Percentiles rank a stretch among this genome's conserved stretches.
Evolutionary conservation across 78 protist genomes (phyloP).

Genomic region (Dictyostelium firmibasis): DNA sequence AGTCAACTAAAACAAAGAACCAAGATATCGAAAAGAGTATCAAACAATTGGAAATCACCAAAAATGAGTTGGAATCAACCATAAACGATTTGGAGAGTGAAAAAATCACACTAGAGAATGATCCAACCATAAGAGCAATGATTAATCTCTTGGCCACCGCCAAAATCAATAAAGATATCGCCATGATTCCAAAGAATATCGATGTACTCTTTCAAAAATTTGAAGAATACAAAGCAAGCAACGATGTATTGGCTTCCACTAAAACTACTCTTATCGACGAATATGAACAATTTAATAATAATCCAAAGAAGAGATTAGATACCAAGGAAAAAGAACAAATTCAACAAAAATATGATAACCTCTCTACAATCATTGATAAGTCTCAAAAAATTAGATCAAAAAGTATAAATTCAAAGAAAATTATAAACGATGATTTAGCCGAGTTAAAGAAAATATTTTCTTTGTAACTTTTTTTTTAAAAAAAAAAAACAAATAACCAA

Average conservation of each 20-base stretch:
- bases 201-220: not conserved
- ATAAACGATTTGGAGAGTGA: not conserved
- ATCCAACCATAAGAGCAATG: not conserved
- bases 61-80: not conserved
- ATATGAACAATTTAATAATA: conserved; percentile 37
- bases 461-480: not conserved
- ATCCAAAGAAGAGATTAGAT: conserved; percentile 36
- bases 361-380: conserved; percentile 14
- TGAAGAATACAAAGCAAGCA: conserved; percentile 38
- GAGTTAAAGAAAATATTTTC: conserved; percentile 30
- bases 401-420: conserved; percentile 4
- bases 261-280: conserved; percentile 11
- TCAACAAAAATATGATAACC: conserved; percentile 17
- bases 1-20: not conserved
- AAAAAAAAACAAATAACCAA: too few relatives aligned
- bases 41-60: not conserved
- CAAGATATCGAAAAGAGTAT: conserved; percentile 2
- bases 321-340: conserved; percentile 42
- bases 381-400: conserved; percentile 30
- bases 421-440: conserved; percentile 44
- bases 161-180: not conserved
- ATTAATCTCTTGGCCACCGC: not conserved
- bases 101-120: not conserved
- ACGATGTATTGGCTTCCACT: not conserved
- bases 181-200: conserved; percentile 15